phyloP scores from a whole-genome alignment of 208 protist species.

The Angomonas deanei region DNA sequence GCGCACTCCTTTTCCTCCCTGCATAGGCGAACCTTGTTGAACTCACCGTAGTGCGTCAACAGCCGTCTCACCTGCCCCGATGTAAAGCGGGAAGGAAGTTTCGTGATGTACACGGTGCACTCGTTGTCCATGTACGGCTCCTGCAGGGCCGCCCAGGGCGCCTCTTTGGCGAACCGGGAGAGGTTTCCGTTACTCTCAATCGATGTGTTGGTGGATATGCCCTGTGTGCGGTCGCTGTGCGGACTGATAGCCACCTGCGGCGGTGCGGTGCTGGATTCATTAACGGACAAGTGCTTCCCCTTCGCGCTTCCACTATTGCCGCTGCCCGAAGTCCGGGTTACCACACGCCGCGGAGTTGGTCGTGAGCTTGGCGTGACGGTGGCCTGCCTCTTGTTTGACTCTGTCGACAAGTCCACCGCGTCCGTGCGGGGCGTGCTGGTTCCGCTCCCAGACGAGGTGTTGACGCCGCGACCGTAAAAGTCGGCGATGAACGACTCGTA shows the following conservation, averaged over 20 bases:
- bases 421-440: conserved; percentile 14
- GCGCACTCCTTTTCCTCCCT: conserved; percentile 62
- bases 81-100: conserved; percentile 60
- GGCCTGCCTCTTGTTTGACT: conserved; percentile 6
- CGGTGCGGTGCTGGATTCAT: background rate
- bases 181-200: conserved; percentile 20
- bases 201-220: conserved; percentile 37
- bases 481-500: conserved; percentile 6
- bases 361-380: conserved; percentile 67
- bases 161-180: background rate
- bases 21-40: conserved; percentile 82
- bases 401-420: conserved; percentile 12
- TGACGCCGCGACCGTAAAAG: background rate
- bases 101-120: conserved; percentile 82
- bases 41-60: conserved; percentile 70
- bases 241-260: conserved; percentile 43
- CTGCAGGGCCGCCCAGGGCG: conserved; percentile 7
- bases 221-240: conserved; percentile 40
- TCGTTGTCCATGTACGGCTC: conserved; percentile 35
- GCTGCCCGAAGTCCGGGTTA: conserved; percentile 40
- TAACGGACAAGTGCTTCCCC: background rate
- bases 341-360: conserved; percentile 65
- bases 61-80: conserved; percentile 60
- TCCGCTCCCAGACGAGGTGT: conserved; percentile 7
- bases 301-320: conserved; percentile 15